Percentiles rank a stretch among this genome's conserved stretches.
Conservation (phyloP, 768 basidiomycete genomes). For the Pholiota microspora region DNA sequence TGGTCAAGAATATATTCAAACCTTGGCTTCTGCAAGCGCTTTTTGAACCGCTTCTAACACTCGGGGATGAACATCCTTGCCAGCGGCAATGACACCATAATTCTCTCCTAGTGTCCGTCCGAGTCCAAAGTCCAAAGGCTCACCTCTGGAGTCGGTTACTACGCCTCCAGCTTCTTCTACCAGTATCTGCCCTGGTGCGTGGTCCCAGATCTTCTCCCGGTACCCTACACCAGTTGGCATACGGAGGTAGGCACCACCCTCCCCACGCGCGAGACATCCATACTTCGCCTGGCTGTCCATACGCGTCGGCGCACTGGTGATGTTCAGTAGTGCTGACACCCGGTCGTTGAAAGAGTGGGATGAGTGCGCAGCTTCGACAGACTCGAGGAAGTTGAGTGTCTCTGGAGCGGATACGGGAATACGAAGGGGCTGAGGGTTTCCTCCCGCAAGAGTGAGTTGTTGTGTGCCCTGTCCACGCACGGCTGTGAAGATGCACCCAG, state of each 20-base stretch:
- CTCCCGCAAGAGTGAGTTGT: slow-evolving; percentile 58
- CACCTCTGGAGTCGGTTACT: slow-evolving; percentile 82
- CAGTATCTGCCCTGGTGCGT: slow-evolving; percentile 82
- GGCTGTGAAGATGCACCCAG: slow-evolving; percentile 84
- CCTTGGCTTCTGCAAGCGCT: slow-evolving; percentile 38
- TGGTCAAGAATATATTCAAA: slow-evolving; percentile 20
- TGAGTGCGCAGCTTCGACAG: slow-evolving; percentile 88
- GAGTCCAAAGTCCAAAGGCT: slow-evolving; percentile 78
- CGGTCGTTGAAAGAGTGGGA: slow-evolving; percentile 83
- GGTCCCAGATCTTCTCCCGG: slow-evolving; percentile 98
- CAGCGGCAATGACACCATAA: slow-evolving; percentile 83
- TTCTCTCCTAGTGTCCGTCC: slow-evolving; percentile 87
- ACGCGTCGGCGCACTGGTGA: slow-evolving; percentile 63
- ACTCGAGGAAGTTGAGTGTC: slow-evolving; percentile 77
- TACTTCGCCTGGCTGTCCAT: slow-evolving; percentile 99
- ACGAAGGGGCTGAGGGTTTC: slow-evolving; percentile 44
- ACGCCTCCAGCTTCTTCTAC: slow-evolving; percentile 88
- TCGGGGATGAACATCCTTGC: slow-evolving; percentile 62
- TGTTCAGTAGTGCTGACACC: slow-evolving; percentile 64
- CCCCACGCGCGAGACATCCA: slow-evolving; percentile 78
- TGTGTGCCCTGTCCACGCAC: slow-evolving; percentile 84
- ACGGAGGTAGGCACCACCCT: slow-evolving; percentile 79
- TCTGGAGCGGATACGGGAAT: slow-evolving; percentile 51
- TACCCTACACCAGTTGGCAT: slow-evolving; percentile 81
- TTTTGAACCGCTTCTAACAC: slow-evolving; percentile 75